Base-by-base conservation (phyloP, 495 filamentous ascomycete genomes). In the Rhizodiscina lignyota region DNA sequence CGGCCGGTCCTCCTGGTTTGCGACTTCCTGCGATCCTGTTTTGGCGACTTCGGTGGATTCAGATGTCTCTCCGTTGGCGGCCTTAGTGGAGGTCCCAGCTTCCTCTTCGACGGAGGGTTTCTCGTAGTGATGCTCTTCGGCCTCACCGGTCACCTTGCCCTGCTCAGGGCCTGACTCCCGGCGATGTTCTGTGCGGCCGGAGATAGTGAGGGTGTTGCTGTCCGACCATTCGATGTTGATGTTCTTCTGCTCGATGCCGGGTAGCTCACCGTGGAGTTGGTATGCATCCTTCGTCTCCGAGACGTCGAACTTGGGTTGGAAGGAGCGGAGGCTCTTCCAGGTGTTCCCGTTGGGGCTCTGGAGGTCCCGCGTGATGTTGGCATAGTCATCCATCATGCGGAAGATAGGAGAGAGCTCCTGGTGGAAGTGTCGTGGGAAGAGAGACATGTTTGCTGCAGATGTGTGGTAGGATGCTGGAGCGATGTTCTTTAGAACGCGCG, bases 141-240 rank as follows among this genome's bases (percentile, higher is more conserved):
- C 38, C 13, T 38, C 44, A n/a, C 43, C 50, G 33, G 48, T 48
- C 18, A n/a, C 39, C 4, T 18, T n/a, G n/a, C n/a, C n/a, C n/a
- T n/a, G n/a, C 56, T 49, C 35, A 60, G 47, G 28, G 59, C 53
- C 51, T 73, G 68, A 26, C 52, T 54, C 41, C 70, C 8, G 46
- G 30, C 41, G 35, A 16, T 39, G 67, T 49, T 83, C 76, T 18
- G 67, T 63, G 31, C 58, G 70, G 29, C 86, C 87, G 35, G 66
- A 66, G 52, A 94, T 68, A 32, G 72, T 63, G 3, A 96, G 59
- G 11, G 80, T 93, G 34, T 79, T 66, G 3, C 65, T 57, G 50
- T 93, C 86, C 33, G 69, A 72, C 65, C 93, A 93, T 54, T 92
- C 83, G 47, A 94, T 79, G 35, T 70, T 59, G 42, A 94, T 56